Base-by-base conservation (phyloP, 1,139 yeast species). In the Debaryomycetaceae sp. region DNA sequence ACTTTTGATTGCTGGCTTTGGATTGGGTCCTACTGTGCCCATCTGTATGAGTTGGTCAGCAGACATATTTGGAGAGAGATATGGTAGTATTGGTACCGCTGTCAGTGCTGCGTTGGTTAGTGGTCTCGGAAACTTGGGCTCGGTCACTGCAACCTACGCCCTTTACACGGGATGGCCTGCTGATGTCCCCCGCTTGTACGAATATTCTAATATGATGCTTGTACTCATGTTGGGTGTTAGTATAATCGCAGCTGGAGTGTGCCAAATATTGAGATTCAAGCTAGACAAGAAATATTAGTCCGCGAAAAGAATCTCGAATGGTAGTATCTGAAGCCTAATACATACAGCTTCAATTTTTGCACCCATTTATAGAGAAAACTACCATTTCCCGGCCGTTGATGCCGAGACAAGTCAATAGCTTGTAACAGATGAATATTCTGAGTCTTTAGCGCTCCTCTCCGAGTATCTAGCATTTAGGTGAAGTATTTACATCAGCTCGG, bases 11-110 rank as follows among this genome's bases (percentile, higher is more conserved):
- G 81, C 87, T 20, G 96, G 96, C 0, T 87, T 83, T 57, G 96
- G 96, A 0, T 74, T 88, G 39, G 96, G 96, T 9, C 95, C 96
- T 20, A 88, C 96, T 0, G 95, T 87, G 23, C 96, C 96, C 31
- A 87, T 86, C 41, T 78, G 86, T 59, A 88, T 88, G 96, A 80
- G 96, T 1, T 82, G 89, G 87, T 69, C 91, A 0, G 84, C 93
- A 0, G 93, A 87, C 56, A 84, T 87, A 39, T 86, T 87, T 68
- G 79, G 76, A 9, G 73, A 76, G 5, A 71, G 79, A 41, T 85
- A 89, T 56, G 95, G 95, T 37, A 95, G 87, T 58, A 83, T 88
- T 42, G 96, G 96, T 5, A 74, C 83, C 45, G 96, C 96, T 3
- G 90, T 85, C 14, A 78, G 90, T 42, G 79, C 90, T 7, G 96